A percentile compares a stretch with the other conserved stretches of the same genome.
phyloP scores from a whole-genome alignment of 257 asterid genomes.

The Jaltomata sinuosa region DNA sequence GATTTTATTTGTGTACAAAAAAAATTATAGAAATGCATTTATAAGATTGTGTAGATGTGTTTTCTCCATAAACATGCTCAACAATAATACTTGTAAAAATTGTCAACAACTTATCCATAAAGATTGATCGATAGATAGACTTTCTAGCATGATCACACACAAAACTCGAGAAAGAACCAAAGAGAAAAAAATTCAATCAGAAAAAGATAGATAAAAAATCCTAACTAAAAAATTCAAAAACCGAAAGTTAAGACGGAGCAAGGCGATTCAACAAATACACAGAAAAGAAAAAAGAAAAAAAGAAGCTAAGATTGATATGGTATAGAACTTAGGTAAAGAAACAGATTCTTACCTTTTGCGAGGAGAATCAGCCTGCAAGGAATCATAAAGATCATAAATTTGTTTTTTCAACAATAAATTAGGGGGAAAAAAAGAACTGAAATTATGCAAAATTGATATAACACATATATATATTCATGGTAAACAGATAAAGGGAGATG shows the following conservation, averaged over 20 bases:
- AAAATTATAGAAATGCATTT: neutral
- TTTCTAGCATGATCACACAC: neutral
- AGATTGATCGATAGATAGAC: neutral
- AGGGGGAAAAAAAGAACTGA: neutral
- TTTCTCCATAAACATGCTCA: neutral
- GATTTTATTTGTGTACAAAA: neutral
- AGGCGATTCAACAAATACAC: neutral
- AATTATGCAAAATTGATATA: neutral
- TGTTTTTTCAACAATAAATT: neutral
- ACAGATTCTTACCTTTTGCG: neutral
- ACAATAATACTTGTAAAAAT: neutral
- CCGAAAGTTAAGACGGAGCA: neutral
- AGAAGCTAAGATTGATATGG: neutral
- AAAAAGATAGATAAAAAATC: neutral
- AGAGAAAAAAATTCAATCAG: neutral
- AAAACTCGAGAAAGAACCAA: neutral
- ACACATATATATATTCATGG: neutral
- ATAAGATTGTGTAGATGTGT: neutral
- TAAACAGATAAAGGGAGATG: neutral
- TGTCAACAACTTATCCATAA: neutral
- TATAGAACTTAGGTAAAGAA: neutral
- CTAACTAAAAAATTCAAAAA: neutral
- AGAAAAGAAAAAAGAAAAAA: neutral
- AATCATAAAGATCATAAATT: neutral
- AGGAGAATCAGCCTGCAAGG: conserved; percentile 10